Conservation (phyloP, 352 stramenopile species). For the Lagenidium sp. region DNA sequence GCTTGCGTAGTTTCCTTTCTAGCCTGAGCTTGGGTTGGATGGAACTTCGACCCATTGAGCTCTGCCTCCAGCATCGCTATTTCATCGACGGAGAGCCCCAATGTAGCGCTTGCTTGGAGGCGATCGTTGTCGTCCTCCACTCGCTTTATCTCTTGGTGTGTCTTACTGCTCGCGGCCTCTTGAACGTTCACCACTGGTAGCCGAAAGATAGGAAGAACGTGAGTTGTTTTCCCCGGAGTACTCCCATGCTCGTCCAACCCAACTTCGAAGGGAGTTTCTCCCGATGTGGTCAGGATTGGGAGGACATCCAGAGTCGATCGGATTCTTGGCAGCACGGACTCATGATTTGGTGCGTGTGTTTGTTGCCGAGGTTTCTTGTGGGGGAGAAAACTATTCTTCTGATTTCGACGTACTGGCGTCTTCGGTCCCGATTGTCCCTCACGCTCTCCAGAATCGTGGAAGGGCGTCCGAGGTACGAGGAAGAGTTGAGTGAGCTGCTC, state of each 20-base stretch:
- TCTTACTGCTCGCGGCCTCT: slow-evolving; percentile 23
- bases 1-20: too few species aligned
- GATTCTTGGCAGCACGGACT: slow-evolving; percentile 10
- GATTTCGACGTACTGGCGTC: slow-evolving; percentile 19
- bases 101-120: slow-evolving; percentile 47
- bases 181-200: slow-evolving; percentile 48
- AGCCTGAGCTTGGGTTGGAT: too few species aligned
- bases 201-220: slow-evolving; percentile 64
- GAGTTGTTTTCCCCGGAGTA: slow-evolving; percentile 1
- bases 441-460: slow-evolving; percentile 31
- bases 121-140: slow-evolving; percentile 43
- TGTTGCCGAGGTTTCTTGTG: slow-evolving; percentile 25
- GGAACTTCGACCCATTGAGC: slow-evolving; percentile 17
- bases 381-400: slow-evolving; percentile 25
- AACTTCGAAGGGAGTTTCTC: slow-evolving; percentile 67
- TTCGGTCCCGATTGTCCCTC: neutral
- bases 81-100: slow-evolving; percentile 57
- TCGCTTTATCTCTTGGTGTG: slow-evolving; percentile 26
- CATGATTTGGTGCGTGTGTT: slow-evolving; percentile 1
- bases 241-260: slow-evolving; percentile 19
- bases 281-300: slow-evolving; percentile 54
- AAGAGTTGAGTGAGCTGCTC: slow-evolving; percentile 38
- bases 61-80: slow-evolving; percentile 53
- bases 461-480: slow-evolving; percentile 19
- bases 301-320: slow-evolving; percentile 52